Percentiles rank a stretch among this genome's conserved stretches.
Conservation (phyloP, 2,329 filamentous ascomycete genomes). For the Tolypocladium amazonense region DNA sequence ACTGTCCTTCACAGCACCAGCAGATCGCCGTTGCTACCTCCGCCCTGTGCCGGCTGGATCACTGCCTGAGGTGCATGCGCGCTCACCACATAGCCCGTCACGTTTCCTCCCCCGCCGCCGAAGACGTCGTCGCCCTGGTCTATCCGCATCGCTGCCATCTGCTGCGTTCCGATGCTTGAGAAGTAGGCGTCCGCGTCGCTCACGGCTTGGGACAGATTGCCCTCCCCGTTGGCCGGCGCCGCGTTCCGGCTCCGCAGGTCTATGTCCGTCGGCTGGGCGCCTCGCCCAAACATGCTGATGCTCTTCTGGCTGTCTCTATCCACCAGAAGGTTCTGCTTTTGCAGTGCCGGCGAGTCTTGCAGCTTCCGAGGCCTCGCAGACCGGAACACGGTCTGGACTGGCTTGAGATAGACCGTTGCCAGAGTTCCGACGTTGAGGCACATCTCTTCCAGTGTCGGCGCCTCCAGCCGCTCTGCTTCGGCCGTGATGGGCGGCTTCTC, state of each 20-base stretch:
- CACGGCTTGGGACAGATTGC: conserved; percentile 59
- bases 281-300: conserved; percentile 46
- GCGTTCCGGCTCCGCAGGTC: conserved; percentile 28
- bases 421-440: conserved; percentile 93
- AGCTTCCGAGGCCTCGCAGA: conserved; percentile 72
- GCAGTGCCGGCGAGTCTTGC: conserved; percentile 74
- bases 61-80: conserved; percentile 70
- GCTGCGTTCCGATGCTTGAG: conserved; percentile 60
- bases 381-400: conserved; percentile 93
- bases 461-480: conserved; percentile 88
- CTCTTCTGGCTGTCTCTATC: conserved; percentile 45
- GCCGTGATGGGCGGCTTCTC: conserved; percentile 94
- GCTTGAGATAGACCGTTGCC: conserved; percentile 95
- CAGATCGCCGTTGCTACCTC: conserved; percentile 59
- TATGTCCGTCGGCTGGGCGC: conserved; percentile 39
- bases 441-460: conserved; percentile 88
- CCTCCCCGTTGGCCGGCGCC: conserved; percentile 15
- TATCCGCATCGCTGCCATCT: conserved; percentile 63
- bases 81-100: conserved; percentile 62
- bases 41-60: conserved; percentile 57
- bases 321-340: conserved; percentile 54
- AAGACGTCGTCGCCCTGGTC: conserved; percentile 52
- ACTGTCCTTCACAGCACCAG: conserved; percentile 43
- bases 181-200: conserved; percentile 88
- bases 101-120: conserved; percentile 44